A percentile compares a stretch with the other conserved stretches of the same genome.
These are phyloP conservation scores for Nakaseomyces kungkrabaensis DNA, from an alignment of 1,139 yeast genomes.

Conservation along the genomic window DNA sequence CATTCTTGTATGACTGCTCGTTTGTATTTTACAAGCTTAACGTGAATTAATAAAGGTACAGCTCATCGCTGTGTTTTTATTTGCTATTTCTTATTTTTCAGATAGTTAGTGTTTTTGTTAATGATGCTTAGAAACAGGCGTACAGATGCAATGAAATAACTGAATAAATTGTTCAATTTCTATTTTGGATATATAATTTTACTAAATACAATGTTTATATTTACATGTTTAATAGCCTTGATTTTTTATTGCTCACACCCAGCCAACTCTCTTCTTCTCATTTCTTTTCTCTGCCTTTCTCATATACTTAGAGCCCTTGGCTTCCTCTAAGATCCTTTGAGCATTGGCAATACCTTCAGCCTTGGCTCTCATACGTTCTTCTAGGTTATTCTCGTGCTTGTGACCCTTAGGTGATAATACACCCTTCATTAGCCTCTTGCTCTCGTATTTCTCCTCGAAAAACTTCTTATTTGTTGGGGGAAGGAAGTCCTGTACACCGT, in stretches of 20 bases:
- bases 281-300: constrained; percentile 47
- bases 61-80: neutral
- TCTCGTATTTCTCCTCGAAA: constrained; percentile 66
- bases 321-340: constrained; percentile 59
- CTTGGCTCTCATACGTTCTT: constrained; percentile 51
- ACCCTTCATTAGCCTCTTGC: constrained; percentile 69
- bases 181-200: neutral
- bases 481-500: constrained; percentile 68
- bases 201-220: neutral
- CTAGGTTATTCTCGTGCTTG: constrained; percentile 66
- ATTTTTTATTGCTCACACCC: neutral
- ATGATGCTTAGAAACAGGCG: neutral
- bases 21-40: neutral
- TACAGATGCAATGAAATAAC: neutral
- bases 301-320: constrained; percentile 52
- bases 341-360: constrained; percentile 59
- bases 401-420: constrained; percentile 70
- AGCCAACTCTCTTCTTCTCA: constrained; percentile 21
- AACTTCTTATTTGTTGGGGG: constrained; percentile 62
- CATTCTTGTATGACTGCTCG: constrained; percentile 10
- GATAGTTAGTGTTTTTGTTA: too few relatives aligned
- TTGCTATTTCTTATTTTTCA: too few relatives aligned
- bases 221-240: neutral
- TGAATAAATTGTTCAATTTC: neutral
- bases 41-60: too few relatives aligned